These are phyloP conservation scores for Calocybe gambosa DNA, from an alignment of 1,284 basidiomycete species.

Conservation along the genomic window DNA sequence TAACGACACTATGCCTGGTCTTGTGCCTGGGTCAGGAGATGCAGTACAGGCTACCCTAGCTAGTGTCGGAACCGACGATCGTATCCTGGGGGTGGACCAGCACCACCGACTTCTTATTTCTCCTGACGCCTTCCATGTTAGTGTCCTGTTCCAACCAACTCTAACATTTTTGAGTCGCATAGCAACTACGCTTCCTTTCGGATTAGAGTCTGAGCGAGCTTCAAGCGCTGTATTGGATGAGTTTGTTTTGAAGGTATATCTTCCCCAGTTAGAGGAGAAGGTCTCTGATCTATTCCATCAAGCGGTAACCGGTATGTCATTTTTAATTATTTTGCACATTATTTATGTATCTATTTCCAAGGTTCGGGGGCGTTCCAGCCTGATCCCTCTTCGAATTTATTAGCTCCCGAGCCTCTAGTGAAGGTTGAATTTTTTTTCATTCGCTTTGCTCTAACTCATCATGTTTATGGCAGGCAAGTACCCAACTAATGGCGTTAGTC, in stretches of 20 bases:
- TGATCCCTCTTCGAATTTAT: constrained; percentile 55
- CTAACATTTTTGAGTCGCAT: constrained; percentile 79
- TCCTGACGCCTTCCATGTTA: constrained; percentile 94
- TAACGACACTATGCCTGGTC: constrained; percentile 88
- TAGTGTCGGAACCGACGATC: constrained; percentile 63
- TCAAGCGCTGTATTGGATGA: constrained; percentile 84
- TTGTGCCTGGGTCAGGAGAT: constrained; percentile 72
- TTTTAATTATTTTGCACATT: neutral
- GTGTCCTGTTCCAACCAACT: constrained; percentile 90
- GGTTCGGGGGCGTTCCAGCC: constrained; percentile 83
- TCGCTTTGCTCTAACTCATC: neutral
- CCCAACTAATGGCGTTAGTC: constrained; percentile 83
- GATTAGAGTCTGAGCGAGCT: constrained; percentile 61
- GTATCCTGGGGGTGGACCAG: constrained; percentile 61
- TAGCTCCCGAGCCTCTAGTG: constrained; percentile 69
- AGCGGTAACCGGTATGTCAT: constrained; percentile 63
- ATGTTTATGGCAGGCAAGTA: constrained; percentile 53
- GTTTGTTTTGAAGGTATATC: constrained; percentile 89
- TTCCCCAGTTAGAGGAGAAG: constrained; percentile 95
- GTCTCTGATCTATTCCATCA: constrained; percentile 85
- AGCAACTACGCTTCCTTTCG: constrained; percentile 67
- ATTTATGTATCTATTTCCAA: constrained; percentile 21
- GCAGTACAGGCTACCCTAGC: constrained; percentile 56
- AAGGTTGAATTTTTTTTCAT: constrained; percentile 45
- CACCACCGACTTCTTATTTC: constrained; percentile 84